Base-by-base conservation (phyloP, 225 moss, liverwort and hornwort species). In the Polytrichum formosum region DNA sequence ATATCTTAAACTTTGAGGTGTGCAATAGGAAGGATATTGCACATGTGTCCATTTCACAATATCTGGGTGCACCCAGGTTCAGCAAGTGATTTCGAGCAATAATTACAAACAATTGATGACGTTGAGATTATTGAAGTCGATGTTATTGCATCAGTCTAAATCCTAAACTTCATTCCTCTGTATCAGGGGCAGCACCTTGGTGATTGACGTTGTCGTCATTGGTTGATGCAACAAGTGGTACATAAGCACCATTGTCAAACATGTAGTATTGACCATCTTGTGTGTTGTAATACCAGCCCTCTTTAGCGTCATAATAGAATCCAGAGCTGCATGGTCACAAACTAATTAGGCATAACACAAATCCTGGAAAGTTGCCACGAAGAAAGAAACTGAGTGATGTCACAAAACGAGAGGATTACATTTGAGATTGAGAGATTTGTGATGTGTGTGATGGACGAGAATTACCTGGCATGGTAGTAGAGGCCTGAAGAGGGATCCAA, bases 241-340 rank as follows among this genome's bases (percentile, higher is more conserved):
- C 78, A 61, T 97, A 97, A 2, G 79, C 72, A 63, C 90, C 97
- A 70, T 91, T 84, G 60, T 92, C 90, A 73, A 88, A 97, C 54
- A 86, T 83, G 74, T 97, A 97, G 72, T 97, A 97, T 55, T 88
- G 78, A 61, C 97, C 94, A 71, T 92, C 82, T 65, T 83, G 76
- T 46, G 97, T 88, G 67, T 85, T 90, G 72, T 94, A 97, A 73
- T 97, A 97, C 97, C 97, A 97, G 35, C 92, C 94, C 66, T 89
- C 97, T 64, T 80, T 87, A 62, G 94, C 88, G 88, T 97, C 97
- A 33, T 97, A 85, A 74, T 88, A 97, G 64, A 97, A 97, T 73
- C 97, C 92, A 68, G 94, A 91, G 78, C 97, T 97, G 96, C 90
- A 79, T 63, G 21, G 26, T 21, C 60, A 61, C 26, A 61, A 61